Base-by-base conservation (phyloP, 129 eudicot species). In the Erigeron canadensis region DNA sequence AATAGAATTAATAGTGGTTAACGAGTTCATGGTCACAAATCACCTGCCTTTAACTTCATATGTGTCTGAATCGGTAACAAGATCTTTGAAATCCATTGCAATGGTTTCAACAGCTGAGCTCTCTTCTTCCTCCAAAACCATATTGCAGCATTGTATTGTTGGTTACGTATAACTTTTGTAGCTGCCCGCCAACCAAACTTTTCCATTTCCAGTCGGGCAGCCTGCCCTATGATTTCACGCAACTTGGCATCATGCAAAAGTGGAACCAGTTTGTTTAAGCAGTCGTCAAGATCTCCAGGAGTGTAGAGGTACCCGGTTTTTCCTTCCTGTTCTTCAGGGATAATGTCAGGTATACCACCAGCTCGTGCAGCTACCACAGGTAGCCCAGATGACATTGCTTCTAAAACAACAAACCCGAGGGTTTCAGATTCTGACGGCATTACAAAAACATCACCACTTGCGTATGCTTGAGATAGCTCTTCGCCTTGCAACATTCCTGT, bases 361-460 rank as follows among this genome's bases (percentile, higher is more conserved):
- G 99, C 99, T 11, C 99, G 88, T 40, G 96, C 99, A 63, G 90
- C 95, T 38, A 94, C 90, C 48, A 94, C 99, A 0, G 99, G 96
- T 28, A 94, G 86, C 23, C 99, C 99, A 0, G 97, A 94, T 75
- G 99, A 90, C 99, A 94, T 94, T 75, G 99, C 99, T 79, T 90
- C 99, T 53, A 94, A 73, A 4, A 94, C 99, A 10, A 94, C 99
- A 9, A 89, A 86, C 34, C 99, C 99, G 10, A 94, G 89, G 1
- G 99, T 94, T 77, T 94, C 99, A 2, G 99, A 90, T 81, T 94
- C 97, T 6, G 99, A 94, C 50, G 99, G 99, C 93, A 86, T 94
- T 69, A 94, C 65, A 51, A 94, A 94, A 21, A 94, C 84, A 56
- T 94, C 99, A 57, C 99, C 97, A 58, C 99, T 94, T 1, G 99